These are phyloP conservation scores for Cymbopogon citratus DNA, from an alignment of 176 grass and related monocot species.

Conservation along the genomic window DNA sequence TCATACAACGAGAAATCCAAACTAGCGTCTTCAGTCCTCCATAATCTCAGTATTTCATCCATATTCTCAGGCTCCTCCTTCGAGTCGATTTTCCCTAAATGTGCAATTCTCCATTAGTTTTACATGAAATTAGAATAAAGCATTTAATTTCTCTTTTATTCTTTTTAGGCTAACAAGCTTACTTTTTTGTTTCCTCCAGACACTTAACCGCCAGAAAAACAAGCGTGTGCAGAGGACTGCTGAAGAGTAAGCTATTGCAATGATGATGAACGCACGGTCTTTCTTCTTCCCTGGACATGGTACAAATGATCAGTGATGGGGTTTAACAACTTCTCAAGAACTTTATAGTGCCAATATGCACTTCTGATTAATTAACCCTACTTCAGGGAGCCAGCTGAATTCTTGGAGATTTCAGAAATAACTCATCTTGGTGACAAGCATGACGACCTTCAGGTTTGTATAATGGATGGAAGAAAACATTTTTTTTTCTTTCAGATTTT, in stretches of 20 bases:
- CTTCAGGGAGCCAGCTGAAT: background rate
- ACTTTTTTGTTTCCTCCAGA: slow-evolving; percentile 17
- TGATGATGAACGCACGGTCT: slow-evolving; percentile 19
- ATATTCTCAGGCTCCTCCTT: background rate
- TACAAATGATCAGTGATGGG: background rate
- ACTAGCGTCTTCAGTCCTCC: slow-evolving; percentile 21
- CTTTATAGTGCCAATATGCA: background rate
- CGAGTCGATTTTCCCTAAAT: slow-evolving; percentile 23
- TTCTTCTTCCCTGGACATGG: slow-evolving; percentile 29
- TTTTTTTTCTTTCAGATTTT: background rate
- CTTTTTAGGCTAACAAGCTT: background rate
- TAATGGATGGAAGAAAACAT: background rate
- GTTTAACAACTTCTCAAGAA: background rate
- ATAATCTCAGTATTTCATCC: background rate
- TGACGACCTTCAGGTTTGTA: background rate
- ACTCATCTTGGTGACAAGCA: background rate
- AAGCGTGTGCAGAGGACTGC: slow-evolving; percentile 18
- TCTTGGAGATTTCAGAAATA: background rate
- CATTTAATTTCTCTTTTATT: background rate
- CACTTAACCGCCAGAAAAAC: slow-evolving; percentile 31
- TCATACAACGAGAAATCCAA: slow-evolving; percentile 31
- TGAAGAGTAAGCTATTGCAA: slow-evolving; percentile 24
- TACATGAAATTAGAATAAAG: background rate
- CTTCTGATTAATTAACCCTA: slow-evolving; percentile 8
- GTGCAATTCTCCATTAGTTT: slow-evolving; percentile 12